Conservation (phyloP, 768 basidiomycete genomes). For the Piloderma croceum region DNA sequence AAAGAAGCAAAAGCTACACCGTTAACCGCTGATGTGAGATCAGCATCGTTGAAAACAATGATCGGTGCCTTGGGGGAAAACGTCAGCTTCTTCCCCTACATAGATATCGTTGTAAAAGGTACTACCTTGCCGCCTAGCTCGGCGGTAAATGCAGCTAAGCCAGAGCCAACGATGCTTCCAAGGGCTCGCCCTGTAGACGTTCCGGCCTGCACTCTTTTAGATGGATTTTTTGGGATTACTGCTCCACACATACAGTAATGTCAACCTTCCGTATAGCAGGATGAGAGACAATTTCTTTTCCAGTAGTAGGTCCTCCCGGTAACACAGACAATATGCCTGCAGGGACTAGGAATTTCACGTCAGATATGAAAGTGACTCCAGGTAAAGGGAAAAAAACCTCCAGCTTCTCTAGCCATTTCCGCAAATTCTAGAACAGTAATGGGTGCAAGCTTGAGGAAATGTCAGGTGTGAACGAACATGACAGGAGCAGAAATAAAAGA, state of each 20-base stretch:
- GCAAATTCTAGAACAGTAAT: slow-evolving; percentile 76
- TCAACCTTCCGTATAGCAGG: slow-evolving; percentile 75
- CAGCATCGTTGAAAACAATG: slow-evolving; percentile 73
- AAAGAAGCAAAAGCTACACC: slow-evolving; percentile 82
- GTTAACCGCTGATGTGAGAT: slow-evolving; percentile 69
- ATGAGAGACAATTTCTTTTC: slow-evolving; percentile 59
- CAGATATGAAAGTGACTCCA: too few species aligned
- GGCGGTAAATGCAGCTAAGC: slow-evolving; percentile 72
- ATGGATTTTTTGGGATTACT: neutral
- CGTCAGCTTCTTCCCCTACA: slow-evolving; percentile 5
- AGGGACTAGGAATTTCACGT: too few species aligned
- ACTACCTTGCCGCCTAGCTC: slow-evolving; percentile 81
- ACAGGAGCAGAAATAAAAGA: slow-evolving; percentile 13
- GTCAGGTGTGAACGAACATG: slow-evolving; percentile 1
- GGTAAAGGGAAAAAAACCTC: too few species aligned
- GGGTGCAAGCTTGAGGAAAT: slow-evolving; percentile 54
- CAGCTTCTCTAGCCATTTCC: slow-evolving; percentile 55
- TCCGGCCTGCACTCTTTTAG: slow-evolving; percentile 49
- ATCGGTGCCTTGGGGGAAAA: slow-evolving; percentile 58
- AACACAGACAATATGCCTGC: slow-evolving; percentile 66
- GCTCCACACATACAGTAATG: slow-evolving; percentile 62
- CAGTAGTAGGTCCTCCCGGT: slow-evolving; percentile 67
- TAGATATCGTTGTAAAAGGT: slow-evolving; percentile 1
- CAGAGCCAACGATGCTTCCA: slow-evolving; percentile 67
- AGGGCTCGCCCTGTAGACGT: slow-evolving; percentile 71